A percentile compares a stretch with the other conserved stretches of the same genome.
Evolutionary conservation across 1,284 basidiomycete species (phyloP).

Genomic region (Erythrobasidium hasegawianum): DNA sequence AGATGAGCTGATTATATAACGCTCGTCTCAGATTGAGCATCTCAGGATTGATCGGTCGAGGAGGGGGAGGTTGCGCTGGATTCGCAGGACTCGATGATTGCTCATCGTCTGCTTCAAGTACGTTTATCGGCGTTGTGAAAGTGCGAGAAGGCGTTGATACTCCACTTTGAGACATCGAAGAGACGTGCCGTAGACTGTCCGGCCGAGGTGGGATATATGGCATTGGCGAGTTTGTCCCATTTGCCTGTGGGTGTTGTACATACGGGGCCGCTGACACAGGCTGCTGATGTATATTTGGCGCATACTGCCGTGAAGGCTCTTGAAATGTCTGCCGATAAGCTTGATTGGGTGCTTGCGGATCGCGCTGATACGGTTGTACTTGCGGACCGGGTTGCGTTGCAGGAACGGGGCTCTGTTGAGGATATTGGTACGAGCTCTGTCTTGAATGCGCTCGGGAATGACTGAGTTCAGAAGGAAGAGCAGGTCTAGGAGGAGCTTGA

Average conservation of each 20-base stretch:
- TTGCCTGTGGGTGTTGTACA: not conserved
- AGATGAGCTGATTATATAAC: conserved; percentile 69
- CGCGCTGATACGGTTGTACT: conserved; percentile 3
- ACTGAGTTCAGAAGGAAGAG: not conserved
- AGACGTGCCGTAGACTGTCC: not conserved
- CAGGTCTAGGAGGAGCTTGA: not conserved
- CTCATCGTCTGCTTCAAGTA: conserved; percentile 42
- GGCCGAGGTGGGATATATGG: conserved; percentile 18
- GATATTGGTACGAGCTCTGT: not conserved
- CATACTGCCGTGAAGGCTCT: not conserved
- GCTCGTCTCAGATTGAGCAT: conserved; percentile 76
- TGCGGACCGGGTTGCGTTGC: not conserved
- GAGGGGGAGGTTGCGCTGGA: conserved; percentile 52
- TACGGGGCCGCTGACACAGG: not conserved
- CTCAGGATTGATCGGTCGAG: conserved; percentile 70
- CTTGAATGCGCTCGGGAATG: not conserved
- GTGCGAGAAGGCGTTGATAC: conserved; percentile 26
- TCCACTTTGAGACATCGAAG: conserved; percentile 32
- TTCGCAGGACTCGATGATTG: conserved; percentile 39
- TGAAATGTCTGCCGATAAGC: not conserved
- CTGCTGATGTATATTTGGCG: not conserved
- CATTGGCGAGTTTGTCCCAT: not conserved
- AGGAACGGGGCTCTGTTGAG: not conserved
- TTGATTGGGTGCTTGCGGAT: not conserved
- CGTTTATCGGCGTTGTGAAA: conserved; percentile 34